Conservation (phyloP, 1,139 yeast genomes). For the Geotrichum restrictum region DNA sequence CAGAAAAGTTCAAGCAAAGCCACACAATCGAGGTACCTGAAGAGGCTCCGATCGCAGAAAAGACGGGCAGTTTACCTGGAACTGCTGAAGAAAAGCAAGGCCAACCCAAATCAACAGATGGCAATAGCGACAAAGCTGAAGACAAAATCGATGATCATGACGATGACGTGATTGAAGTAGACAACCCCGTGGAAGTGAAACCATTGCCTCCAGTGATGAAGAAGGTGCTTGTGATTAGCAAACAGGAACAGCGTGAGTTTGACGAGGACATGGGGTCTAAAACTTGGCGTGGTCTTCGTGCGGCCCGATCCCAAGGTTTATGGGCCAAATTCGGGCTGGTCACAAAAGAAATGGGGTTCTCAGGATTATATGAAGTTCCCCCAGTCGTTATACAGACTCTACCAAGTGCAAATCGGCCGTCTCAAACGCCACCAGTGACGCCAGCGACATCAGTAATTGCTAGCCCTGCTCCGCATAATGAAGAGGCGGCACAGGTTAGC, state of each 20-base stretch:
- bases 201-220: neutral
- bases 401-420: neutral
- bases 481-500: neutral
- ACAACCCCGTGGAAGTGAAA: neutral
- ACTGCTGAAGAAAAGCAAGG: neutral
- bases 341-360: slow-evolving; percentile 28
- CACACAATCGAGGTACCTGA: slow-evolving; percentile 14
- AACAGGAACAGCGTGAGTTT: slow-evolving; percentile 16
- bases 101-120: too few relatives aligned
- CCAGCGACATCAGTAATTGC: neutral
- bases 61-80: too few relatives aligned
- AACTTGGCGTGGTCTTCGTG: slow-evolving; percentile 38
- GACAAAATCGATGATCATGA: neutral
- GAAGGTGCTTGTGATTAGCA: slow-evolving; percentile 9
- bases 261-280: slow-evolving; percentile 27
- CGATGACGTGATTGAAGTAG: neutral
- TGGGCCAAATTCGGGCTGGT: slow-evolving; percentile 34
- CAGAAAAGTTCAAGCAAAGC: slow-evolving; percentile 15
- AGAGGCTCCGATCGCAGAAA: slow-evolving; percentile 2
- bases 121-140: too few relatives aligned
- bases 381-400: neutral
- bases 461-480: neutral
- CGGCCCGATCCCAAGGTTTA: slow-evolving; percentile 34
- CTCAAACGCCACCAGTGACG: neutral
- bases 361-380: slow-evolving; percentile 29